These are phyloP conservation scores for Claviceps sorghi DNA, from an alignment of 2,329 filamentous ascomycete genomes.

Conservation along the genomic window DNA sequence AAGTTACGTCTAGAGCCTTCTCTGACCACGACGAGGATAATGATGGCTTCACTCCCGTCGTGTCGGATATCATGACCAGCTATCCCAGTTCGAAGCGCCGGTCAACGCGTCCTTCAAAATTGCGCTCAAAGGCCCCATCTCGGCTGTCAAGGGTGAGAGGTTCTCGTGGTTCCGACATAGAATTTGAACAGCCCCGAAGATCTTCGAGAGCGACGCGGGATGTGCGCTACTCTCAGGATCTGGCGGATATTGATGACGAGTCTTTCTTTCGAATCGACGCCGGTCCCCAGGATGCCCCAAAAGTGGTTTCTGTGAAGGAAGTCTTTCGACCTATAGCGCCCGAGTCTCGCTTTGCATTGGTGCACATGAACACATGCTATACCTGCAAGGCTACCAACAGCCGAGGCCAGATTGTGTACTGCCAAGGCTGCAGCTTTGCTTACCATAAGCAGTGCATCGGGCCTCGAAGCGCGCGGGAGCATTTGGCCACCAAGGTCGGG, in stretches of 20 bases:
- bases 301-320: slow-evolving; percentile 55
- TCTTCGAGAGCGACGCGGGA: slow-evolving; percentile 33
- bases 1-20: neutral
- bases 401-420: slow-evolving; percentile 61
- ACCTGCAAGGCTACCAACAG: slow-evolving; percentile 40
- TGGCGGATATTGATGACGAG: slow-evolving; percentile 44
- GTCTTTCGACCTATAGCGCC: slow-evolving; percentile 49
- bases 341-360: slow-evolving; percentile 51
- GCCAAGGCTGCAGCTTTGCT: slow-evolving; percentile 75
- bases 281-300: slow-evolving; percentile 29
- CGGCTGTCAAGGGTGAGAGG: slow-evolving; percentile 11
- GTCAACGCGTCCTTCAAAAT: slow-evolving; percentile 11
- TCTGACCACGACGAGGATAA: slow-evolving; percentile 20
- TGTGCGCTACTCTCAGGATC: slow-evolving; percentile 33
- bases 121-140: slow-evolving; percentile 8
- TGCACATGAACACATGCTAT: slow-evolving; percentile 59
- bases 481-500: slow-evolving; percentile 74
- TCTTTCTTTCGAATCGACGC: slow-evolving; percentile 35
- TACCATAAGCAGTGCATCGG: slow-evolving; percentile 81
- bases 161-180: slow-evolving; percentile 30
- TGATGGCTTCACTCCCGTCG: slow-evolving; percentile 19
- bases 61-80: slow-evolving; percentile 21
- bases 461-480: slow-evolving; percentile 57
- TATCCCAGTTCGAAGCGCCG: slow-evolving; percentile 9
- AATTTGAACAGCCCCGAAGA: slow-evolving; percentile 36